phyloP scores from a whole-genome alignment of 2,329 filamentous ascomycete genomes.

The Diplodia sapinea region DNA sequence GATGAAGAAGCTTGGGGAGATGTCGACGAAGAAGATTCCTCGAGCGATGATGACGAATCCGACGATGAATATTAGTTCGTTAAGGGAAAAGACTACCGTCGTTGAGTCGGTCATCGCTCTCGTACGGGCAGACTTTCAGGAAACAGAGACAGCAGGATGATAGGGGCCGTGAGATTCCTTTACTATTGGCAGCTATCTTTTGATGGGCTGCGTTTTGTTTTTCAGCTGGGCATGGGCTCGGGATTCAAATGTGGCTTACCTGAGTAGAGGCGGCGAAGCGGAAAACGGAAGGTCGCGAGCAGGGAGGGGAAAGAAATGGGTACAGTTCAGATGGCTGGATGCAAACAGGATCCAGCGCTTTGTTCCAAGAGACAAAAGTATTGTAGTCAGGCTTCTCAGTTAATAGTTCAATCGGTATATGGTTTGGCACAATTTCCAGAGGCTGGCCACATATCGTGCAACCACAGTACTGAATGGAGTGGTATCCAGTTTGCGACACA shows the following conservation, averaged over 20 bases:
- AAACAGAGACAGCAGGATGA: too few relatives aligned
- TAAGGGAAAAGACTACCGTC: slow-evolving; percentile 5
- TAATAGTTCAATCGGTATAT: neutral
- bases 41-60: slow-evolving; percentile 46
- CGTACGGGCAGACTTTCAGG: too few relatives aligned
- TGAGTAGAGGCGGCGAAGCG: too few relatives aligned
- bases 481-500: neutral
- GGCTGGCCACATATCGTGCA: neutral
- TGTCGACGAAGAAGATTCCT: slow-evolving; percentile 44
- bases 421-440: neutral
- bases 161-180: too few relatives aligned
- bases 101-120: too few relatives aligned
- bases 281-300: neutral
- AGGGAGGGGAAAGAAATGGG: neutral
- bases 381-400: neutral
- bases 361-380: neutral
- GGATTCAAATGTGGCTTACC: too few relatives aligned
- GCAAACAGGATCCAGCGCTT: neutral
- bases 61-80: slow-evolving; percentile 40
- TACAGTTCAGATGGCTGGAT: neutral
- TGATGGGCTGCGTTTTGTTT: too few relatives aligned
- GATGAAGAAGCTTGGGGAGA: slow-evolving; percentile 36
- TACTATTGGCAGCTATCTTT: too few relatives aligned
- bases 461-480: neutral
- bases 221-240: too few relatives aligned